phyloP scores from a whole-genome alignment of 257 asterid species.

The Cruciata laevipes region DNA sequence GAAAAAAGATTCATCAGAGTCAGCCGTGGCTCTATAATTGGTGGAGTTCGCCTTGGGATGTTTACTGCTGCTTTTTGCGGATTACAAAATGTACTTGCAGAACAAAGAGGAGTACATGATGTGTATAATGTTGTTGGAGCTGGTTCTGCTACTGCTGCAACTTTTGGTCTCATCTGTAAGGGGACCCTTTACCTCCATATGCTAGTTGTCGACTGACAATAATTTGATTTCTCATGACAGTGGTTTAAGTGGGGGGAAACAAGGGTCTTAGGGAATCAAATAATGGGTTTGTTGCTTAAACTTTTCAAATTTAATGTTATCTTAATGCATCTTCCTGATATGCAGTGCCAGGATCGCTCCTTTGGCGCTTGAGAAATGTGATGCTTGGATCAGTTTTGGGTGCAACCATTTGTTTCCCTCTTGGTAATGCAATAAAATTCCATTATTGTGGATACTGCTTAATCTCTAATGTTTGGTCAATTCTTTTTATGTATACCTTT shows the following conservation, averaged over 20 bases:
- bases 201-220: not conserved
- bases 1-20: constrained; percentile 88
- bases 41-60: constrained; percentile 96
- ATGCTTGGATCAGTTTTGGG: constrained; percentile 87
- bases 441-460: not conserved
- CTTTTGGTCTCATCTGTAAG: constrained; percentile 86
- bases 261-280: not conserved
- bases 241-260: not conserved
- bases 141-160: constrained; percentile 93
- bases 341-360: constrained; percentile 89
- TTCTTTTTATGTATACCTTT: not conserved
- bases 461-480: not conserved
- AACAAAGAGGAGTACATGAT: constrained; percentile 83
- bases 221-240: not conserved
- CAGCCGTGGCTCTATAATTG: constrained; percentile 89
- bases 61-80: constrained; percentile 85
- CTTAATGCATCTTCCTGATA: constrained; percentile 14
- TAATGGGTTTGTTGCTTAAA: not conserved
- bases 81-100: constrained; percentile 78
- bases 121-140: constrained; percentile 84
- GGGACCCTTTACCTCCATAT: constrained; percentile 6
- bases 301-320: not conserved
- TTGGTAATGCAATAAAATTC: constrained; percentile 44
- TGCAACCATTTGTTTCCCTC: constrained; percentile 85
- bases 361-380: constrained; percentile 83